Conservation (phyloP, 1,284 basidiomycete species). For the Inonotus hispidus region DNA sequence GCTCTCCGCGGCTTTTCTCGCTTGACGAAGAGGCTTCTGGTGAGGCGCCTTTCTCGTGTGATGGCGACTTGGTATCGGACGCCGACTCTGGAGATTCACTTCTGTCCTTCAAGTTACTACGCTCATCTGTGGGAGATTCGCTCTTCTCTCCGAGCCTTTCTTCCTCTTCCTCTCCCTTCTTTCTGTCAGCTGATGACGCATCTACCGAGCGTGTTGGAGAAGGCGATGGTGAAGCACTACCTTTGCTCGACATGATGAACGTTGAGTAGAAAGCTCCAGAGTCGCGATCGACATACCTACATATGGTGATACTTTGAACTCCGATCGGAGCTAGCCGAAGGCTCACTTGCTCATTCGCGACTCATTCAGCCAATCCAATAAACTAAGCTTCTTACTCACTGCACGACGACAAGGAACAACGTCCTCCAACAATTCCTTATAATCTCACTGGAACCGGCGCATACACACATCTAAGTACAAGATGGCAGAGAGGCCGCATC, state of each 20-base stretch:
- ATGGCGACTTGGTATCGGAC: neutral
- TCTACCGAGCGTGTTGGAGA: neutral
- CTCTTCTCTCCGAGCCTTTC: neutral
- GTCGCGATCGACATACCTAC: neutral
- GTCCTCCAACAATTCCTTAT: neutral
- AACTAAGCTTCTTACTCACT: neutral
- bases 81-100: constrained; percentile 4
- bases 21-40: constrained; percentile 12
- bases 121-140: neutral
- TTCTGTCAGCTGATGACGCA: neutral
- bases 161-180: neutral
- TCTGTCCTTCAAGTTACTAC: neutral
- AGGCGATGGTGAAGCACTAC: constrained; percentile 3
- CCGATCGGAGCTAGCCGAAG: constrained; percentile 6
- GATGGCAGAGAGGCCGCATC: constrained; percentile 17
- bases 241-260: constrained; percentile 14
- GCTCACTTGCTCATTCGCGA: neutral
- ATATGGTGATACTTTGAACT: neutral
- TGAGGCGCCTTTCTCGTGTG: neutral
- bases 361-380: neutral
- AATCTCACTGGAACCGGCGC: neutral
- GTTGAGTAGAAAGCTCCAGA: neutral
- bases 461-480: neutral
- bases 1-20: constrained; percentile 8
- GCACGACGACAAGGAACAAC: neutral